These are phyloP conservation scores for Carex littledalei DNA, from an alignment of 176 grass and related monocot species.

Conservation along the genomic window DNA sequence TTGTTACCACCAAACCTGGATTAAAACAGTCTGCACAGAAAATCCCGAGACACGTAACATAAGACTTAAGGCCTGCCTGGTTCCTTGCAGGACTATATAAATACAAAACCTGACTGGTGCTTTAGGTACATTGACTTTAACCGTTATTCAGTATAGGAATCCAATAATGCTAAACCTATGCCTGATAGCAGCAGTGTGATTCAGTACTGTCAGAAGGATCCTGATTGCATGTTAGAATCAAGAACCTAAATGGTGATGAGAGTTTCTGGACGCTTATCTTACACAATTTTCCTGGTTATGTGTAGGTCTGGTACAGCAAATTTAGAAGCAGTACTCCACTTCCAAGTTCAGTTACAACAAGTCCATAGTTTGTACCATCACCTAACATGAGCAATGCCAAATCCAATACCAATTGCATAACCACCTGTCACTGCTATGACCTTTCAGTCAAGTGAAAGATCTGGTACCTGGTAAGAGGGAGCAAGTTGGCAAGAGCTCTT, in stretches of 20 bases:
- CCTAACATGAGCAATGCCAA: not conserved
- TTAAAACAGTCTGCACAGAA: not conserved
- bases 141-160: not conserved
- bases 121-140: not conserved
- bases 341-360: not conserved
- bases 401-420: not conserved
- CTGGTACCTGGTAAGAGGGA: not conserved
- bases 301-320: not conserved
- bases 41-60: not conserved
- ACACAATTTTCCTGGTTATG: not conserved
- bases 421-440: not conserved
- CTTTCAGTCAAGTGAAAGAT: not conserved
- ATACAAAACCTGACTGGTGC: not conserved
- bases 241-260: not conserved
- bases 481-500: slow-evolving; percentile 44
- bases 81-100: not conserved
- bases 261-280: not conserved
- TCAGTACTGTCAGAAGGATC: not conserved
- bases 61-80: not conserved
- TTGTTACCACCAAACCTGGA: not conserved
- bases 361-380: not conserved
- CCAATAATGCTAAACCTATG: not conserved
- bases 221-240: not conserved
- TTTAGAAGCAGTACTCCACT: not conserved
- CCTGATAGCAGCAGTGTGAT: not conserved